Evolutionary conservation across 1,139 yeast species (phyloP), one percentile per base, ranked within the genome.

Genomic region (Blastobotrys serpentis): DNA sequence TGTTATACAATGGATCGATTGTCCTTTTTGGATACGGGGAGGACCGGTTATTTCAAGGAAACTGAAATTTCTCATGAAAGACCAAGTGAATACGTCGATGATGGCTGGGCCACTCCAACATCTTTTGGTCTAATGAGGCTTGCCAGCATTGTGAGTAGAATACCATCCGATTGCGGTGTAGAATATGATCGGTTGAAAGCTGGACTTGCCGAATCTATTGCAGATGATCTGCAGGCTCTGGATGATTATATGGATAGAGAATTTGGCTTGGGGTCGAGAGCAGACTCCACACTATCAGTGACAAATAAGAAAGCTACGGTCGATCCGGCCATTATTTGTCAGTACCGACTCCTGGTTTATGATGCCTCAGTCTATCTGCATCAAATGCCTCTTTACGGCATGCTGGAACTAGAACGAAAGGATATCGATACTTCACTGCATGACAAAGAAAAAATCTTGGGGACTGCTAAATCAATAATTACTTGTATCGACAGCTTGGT

Each of bases 1-100:
- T 77, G 77, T 4, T 82, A 74, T 57, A 71, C 78, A 0, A 67
- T 79, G 68, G 88, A 82, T 56, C 67, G 82, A 48, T 55, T 79
- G 16, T 63, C 79, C 50, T 79, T 80, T 2, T 64, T 81, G 34
- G 86, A 80, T 56, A 70, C 73, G 33, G 86, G 87, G 2, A 65
- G 81, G 46, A 66, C 69, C 43, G 70, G 73, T 53, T 74, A 74
- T 2, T 59, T 81, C 17, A 57, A 68, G 11, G 74, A 73, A 29
- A 80, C 77, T 43, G 64, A 64, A 10, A 61, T 67, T 7, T 55
- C 65, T 4, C 59, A 68, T 52, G 60, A 58, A 3, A 67, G 67
- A 37, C 82, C 84, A 0, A 54, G 62, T 10, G 51, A 59, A 50
- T 49, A 52, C 52, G 73, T 73, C 51, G 68, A 69, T 47, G 84